Conservation (phyloP, 371 early-diverging fungal genomes). For the Actinomortierella wolfii region DNA sequence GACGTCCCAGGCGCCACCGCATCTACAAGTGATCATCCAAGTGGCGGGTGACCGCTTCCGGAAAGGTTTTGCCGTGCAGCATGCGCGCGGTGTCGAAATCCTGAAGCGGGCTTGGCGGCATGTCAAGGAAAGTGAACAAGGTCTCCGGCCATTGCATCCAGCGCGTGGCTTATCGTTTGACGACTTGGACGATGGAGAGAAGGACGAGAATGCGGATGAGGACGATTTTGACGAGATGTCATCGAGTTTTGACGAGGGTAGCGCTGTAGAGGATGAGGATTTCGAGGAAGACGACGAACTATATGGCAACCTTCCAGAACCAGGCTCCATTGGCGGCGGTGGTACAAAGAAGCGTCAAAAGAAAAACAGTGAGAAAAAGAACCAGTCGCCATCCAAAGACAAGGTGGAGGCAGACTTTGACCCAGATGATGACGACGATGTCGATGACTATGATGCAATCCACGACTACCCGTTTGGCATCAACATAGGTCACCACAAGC, state of each 20-base stretch:
- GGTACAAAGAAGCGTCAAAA: too few relatives aligned
- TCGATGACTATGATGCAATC: neutral
- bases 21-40: constrained; percentile 32
- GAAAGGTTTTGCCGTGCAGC: constrained; percentile 41
- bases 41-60: constrained; percentile 41
- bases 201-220: constrained; percentile 9
- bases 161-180: neutral
- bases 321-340: too few relatives aligned
- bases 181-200: neutral
- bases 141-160: constrained; percentile 21
- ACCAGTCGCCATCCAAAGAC: too few relatives aligned
- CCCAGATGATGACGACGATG: neutral
- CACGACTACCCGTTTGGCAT: too few relatives aligned
- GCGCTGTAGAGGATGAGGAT: too few relatives aligned
- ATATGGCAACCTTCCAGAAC: too few relatives aligned
- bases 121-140: constrained; percentile 34
- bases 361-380: too few relatives aligned
- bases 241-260: neutral
- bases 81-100: constrained; percentile 27
- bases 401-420: neutral
- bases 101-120: constrained; percentile 41
- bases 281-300: too few relatives aligned
- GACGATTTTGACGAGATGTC: constrained; percentile 3
- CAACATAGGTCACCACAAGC: too few relatives aligned
- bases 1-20: constrained; percentile 14